A percentile compares a stretch with the other conserved stretches of the same genome.
phyloP scores from a whole-genome alignment of 371 early-diverging fungal species.

The Mortierella sp. region DNA sequence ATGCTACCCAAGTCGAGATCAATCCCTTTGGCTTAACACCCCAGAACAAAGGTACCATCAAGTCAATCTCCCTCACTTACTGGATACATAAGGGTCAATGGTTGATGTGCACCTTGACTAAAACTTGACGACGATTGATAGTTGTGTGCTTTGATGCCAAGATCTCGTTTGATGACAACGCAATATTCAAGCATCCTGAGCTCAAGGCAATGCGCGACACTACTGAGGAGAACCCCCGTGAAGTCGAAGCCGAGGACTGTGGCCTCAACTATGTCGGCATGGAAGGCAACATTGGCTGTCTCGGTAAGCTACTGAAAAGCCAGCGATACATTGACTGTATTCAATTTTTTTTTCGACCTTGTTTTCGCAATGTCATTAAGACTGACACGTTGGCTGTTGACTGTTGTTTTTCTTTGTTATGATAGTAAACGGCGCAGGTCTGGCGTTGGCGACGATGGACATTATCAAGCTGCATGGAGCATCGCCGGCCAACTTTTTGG shows the following conservation, averaged over 20 bases:
- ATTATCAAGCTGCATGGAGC: slow-evolving; percentile 79
- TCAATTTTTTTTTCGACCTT: too few relatives aligned
- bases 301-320: slow-evolving; percentile 41
- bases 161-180: slow-evolving; percentile 80
- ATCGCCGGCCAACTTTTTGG: slow-evolving; percentile 80
- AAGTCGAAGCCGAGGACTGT: slow-evolving; percentile 75
- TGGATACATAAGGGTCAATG: too few relatives aligned
- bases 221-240: slow-evolving; percentile 77
- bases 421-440: slow-evolving; percentile 78
- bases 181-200: slow-evolving; percentile 74
- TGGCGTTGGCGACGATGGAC: slow-evolving; percentile 84
- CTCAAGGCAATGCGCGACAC: slow-evolving; percentile 69
- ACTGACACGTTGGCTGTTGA: too few relatives aligned
- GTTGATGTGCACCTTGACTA: neutral
- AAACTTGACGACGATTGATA: slow-evolving; percentile 14
- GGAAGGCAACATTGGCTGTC: slow-evolving; percentile 78
- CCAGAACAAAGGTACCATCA: slow-evolving; percentile 58
- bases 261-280: slow-evolving; percentile 79
- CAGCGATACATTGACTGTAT: neutral
- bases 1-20: slow-evolving; percentile 77
- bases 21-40: slow-evolving; percentile 76
- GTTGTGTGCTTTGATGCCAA: slow-evolving; percentile 82
- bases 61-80: neutral
- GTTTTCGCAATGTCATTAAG: too few relatives aligned
- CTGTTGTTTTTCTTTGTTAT: slow-evolving; percentile 8